Base-by-base conservation (phyloP, 371 early-diverging fungal genomes). In the Mucor saturninus region DNA sequence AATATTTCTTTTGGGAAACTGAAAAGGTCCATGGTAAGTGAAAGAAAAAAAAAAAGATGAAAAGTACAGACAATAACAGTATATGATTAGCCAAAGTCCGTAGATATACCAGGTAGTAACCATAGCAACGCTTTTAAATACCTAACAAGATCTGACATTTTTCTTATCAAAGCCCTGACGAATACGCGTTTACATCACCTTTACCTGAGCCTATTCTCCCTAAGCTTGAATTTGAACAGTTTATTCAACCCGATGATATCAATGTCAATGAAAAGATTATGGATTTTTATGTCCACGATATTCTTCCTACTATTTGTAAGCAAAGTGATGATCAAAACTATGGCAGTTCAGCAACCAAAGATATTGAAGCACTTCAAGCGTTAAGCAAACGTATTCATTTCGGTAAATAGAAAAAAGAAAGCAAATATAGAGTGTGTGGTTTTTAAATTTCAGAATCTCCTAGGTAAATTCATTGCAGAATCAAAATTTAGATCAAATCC, bases 391-490 rank as follows among this genome's bases (percentile, higher is more conserved):
- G 98, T 60, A 95, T 98, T 67, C 98, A 98, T 74, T 96, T 92
- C 69, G 98, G 95, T 90, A 80, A 54, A 60, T 48, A 6, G 48
- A 42, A 43, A 43, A 43, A 43, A n/a, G 5, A 7, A n/a, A 5
- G 43, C 11, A 8, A 11, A 38, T 43, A 43, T 43, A n/a, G 5
- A 43, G 15, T 15, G n/a, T 5, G 11, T 48, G 8, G 4, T 50
- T 28, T 8, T 28, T 26, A 48, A 48, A 48, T 48, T 5, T 5
- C 32, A 40, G 14, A 11, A 42, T 40, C 32, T 55, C 43, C 30
- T 64, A 92, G 92, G 95, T 57, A 97, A 97, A 79, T 97, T 94
- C 65, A 92, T 96, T 49, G 97, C 97, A 29, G 98, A 98, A 72
- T 90, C 95, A 31, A 97, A 97, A 76, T 98, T 95, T 76, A 86